Evolutionary conservation across 441 rosid genomes (phyloP).

Genomic region (Eutrema salsugineum): DNA sequence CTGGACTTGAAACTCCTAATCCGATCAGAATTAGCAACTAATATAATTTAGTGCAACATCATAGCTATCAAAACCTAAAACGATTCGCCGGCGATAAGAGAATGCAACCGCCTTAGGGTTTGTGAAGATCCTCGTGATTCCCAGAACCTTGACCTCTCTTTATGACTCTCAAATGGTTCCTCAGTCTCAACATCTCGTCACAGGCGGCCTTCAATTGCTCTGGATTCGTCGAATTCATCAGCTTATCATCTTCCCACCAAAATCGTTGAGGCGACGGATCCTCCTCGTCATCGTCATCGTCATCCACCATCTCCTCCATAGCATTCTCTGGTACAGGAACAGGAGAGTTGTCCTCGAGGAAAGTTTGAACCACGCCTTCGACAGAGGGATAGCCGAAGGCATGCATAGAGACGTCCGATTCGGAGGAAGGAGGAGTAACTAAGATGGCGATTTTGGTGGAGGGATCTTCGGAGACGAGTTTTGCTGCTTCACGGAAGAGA

Average conservation of each 20-base stretch:
- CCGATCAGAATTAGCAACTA: neutral
- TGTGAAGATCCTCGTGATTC: neutral
- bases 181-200: neutral
- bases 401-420: neutral
- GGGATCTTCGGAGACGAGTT: neutral
- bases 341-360: neutral
- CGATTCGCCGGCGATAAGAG: neutral
- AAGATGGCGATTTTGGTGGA: neutral
- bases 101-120: neutral
- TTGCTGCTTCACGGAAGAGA: constrained; percentile 9
- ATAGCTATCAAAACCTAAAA: neutral
- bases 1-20: neutral
- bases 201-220: neutral
- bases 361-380: neutral
- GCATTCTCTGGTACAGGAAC: neutral
- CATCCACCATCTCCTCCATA: neutral
- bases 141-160: neutral
- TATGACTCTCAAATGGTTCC: too few relatives aligned
- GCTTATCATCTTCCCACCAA: constrained; percentile 14
- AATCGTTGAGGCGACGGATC: neutral
- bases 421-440: neutral
- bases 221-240: neutral
- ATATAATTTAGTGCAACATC: neutral
- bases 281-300: neutral
- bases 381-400: constrained; percentile 7